Evolutionary conservation across 73 alveolate species (phyloP), one percentile per base, ranked within the genome.

Genomic region (Symbiodinium natans): DNA sequence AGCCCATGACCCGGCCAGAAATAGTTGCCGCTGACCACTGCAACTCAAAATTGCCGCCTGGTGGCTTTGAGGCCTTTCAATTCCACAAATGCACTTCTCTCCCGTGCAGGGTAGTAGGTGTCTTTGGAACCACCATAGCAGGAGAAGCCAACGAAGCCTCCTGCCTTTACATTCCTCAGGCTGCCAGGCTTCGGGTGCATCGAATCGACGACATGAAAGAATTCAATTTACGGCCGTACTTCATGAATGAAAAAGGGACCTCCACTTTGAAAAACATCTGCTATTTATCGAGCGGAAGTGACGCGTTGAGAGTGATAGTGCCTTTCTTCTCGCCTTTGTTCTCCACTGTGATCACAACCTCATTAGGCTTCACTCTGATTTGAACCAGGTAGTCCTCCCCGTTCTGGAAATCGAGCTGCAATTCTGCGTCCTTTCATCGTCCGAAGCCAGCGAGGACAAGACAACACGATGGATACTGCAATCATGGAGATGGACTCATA

Each of bases 61-160:
- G 48, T 23, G 59, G 82, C 95, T 83, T 90, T 56, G 11, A 90
- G 48, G 15, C 96, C 96, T 41, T 90, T 90, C 40, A 90, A 9
- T 77, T 90, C 96, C 21, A 90, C 52, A 46, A 90, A 90, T 38
- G 96, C 87, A 63, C 88, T 90, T 41, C 96, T 83, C 48, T 90
- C 96, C 87, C 77, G 77, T 11, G 88, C 88, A n/a, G 75, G 75
- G 95, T 88, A 88, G 84, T 74, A 74, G 27, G 43, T 74, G 43
- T 31, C 95, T 68, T 88, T 88, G 43, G 95, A 33, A 41, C 96
- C 96, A 13, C 96, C 96, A 25, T 36, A 90, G 75, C 88, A 68
- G 96, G 88, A 68, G 52, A 90, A 90, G n/a, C 96, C 96, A 15
- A 90, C 27, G 54, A 68, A 90, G 38, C 96, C 96, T 27, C 96